Base-by-base conservation (phyloP, 2,329 filamentous ascomycete species). In the Pseudopithomyces chartarum region DNA sequence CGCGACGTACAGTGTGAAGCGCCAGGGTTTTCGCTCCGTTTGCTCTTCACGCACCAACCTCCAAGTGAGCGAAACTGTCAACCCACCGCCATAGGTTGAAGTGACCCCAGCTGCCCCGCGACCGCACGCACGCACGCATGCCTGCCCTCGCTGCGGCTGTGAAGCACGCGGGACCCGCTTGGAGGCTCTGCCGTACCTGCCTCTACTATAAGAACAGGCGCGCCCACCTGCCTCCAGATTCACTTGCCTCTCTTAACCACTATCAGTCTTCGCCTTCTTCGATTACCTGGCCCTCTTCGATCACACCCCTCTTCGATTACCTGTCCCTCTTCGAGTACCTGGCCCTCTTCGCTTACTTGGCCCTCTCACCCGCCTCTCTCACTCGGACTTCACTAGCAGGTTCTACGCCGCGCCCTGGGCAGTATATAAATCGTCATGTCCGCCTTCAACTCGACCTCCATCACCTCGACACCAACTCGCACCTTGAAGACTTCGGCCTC, bases 141-240 rank as follows among this genome's bases (percentile, higher is more conserved):
- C n/a, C n/a, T n/a, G 42, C 46, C 52, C 48, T 23, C 54, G 17
- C 17, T 34, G 33, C 44, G 47, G 43, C 45, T 43, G 57, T 47
- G 53, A 51, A 48, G 17, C 34, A 44, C 43, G 42, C 23, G 29
- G n/a, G 33, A 49, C 29, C 20, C 19, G 10, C 15, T 40, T 34
- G 48, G 48, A 43, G 38, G 36, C 38, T 43, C 48, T 51, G 36
- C 23, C 12, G 34, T 8, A n/a, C n/a, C 19, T 33, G 38, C 20
- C 19, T 52, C 36, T 34, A 34, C 26, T 49, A 49, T 66, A 61
- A 66, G 62, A 61, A 44, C 19, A 17, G 64, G 45, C 59, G 55
- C 58, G 62, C 70, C 56, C 62, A 68, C 64, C 65, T 66, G 47
- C 58, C 58, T 69, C 66, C 47, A 70, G 66, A 72, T 58, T 48